Conservation (phyloP, 352 stramenopile species). For the Globisporangium perplexum region DNA sequence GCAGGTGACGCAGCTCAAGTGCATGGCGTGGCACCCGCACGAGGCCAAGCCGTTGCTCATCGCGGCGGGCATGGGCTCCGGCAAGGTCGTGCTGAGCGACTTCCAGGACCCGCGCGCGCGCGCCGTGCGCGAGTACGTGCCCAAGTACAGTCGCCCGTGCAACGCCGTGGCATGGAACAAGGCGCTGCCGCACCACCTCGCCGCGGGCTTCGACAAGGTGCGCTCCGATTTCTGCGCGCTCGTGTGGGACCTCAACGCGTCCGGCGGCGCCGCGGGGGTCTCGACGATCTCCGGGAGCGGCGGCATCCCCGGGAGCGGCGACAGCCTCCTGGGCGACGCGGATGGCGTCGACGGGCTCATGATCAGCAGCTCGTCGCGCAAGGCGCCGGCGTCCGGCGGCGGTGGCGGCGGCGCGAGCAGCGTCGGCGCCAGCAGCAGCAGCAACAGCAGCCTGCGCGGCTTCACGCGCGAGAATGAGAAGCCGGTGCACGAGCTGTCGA, state of each 20-base stretch:
- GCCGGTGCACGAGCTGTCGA: conserved; percentile 73
- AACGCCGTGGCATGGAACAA: conserved; percentile 83
- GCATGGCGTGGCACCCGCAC: conserved; percentile 81
- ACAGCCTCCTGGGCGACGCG: conserved; percentile 22
- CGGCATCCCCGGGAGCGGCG: conserved; percentile 18
- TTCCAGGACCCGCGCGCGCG: conserved; percentile 64
- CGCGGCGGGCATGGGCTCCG: conserved; percentile 59
- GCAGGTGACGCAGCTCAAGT: conserved; percentile 75
- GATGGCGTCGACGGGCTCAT: conserved; percentile 16
- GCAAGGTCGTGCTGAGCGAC: conserved; percentile 81
- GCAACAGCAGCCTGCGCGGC: conserved; percentile 5
- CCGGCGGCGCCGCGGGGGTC: conserved; percentile 7
- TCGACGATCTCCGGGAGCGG: conserved; percentile 17
- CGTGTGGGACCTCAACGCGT: conserved; percentile 77
- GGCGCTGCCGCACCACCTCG: conserved; percentile 67
- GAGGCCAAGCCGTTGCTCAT: conserved; percentile 70
- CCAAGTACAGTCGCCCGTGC: conserved; percentile 80
- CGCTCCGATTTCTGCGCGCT: conserved; percentile 81
- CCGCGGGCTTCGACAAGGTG: conserved; percentile 83
- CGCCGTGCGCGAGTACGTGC: conserved; percentile 64
- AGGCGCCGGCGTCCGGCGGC: conserved; percentile 4
- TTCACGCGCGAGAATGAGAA: conserved; percentile 37
- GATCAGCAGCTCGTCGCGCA: conserved; percentile 10
- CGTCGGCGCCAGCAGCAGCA: conserved; percentile 12
- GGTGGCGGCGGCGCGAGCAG: too few species aligned